phyloP scores from a whole-genome alignment of 2,329 filamentous ascomycete species.

The Aureobasidium sp. region DNA sequence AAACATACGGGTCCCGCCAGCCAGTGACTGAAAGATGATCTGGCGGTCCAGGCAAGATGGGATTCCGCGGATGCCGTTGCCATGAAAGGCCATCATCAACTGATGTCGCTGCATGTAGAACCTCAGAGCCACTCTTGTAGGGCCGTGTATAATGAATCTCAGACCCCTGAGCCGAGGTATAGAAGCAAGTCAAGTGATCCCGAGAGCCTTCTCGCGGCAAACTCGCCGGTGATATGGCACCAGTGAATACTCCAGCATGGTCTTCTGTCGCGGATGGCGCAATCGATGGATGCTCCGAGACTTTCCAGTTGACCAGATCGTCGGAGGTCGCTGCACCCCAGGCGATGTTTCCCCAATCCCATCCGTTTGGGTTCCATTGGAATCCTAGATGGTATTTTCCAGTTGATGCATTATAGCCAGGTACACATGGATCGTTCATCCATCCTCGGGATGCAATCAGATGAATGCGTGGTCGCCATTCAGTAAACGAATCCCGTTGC shows the following conservation, averaged over 20 bases:
- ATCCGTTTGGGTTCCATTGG: constrained; percentile 38
- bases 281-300: constrained; percentile 26
- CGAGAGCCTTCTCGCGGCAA: constrained; percentile 29
- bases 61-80: constrained; percentile 31
- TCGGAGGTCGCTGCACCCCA: constrained; percentile 36
- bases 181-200: constrained; percentile 32
- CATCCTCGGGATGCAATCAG: constrained; percentile 33
- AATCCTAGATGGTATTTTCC: constrained; percentile 37
- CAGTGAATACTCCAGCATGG: constrained; percentile 36
- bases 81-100: constrained; percentile 34
- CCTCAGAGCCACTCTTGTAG: constrained; percentile 32
- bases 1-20: constrained; percentile 38
- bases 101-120: constrained; percentile 34
- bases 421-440: constrained; percentile 41
- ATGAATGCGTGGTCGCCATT: constrained; percentile 31
- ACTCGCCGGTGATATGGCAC: constrained; percentile 14
- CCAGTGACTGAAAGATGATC: constrained; percentile 32
- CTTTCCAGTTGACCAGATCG: constrained; percentile 35
- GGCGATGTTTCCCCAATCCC: constrained; percentile 36
- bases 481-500: neutral
- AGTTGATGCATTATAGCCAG: constrained; percentile 35
- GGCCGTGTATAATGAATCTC: constrained; percentile 37
- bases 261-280: constrained; percentile 34
- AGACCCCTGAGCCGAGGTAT: constrained; percentile 35
- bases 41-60: constrained; percentile 33